Percentiles rank a stretch among this genome's conserved stretches.
phyloP scores from a whole-genome alignment of 257 asterid genomes.

The Nicotiana tabacum region DNA sequence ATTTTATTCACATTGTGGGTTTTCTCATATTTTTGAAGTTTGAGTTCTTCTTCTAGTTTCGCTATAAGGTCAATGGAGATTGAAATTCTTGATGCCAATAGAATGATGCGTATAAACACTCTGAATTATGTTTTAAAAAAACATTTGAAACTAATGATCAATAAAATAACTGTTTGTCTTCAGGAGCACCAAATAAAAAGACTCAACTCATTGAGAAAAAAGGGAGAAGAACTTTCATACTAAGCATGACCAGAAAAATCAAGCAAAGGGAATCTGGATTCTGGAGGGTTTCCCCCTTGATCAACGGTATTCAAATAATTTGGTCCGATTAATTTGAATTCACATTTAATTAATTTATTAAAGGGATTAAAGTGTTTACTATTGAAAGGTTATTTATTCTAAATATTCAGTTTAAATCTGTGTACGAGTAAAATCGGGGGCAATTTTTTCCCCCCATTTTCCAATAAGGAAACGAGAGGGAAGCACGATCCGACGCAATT shows the following conservation, averaged over 20 bases:
- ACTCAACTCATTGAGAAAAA: neutral
- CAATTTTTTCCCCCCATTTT: too few species aligned
- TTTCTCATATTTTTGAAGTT: neutral
- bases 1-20: neutral
- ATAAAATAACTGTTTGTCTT: neutral
- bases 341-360: neutral
- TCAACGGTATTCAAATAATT: neutral
- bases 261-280: neutral
- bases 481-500: too few species aligned
- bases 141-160: neutral
- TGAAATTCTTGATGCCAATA: neutral
- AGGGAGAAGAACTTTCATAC: neutral
- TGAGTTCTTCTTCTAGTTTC: neutral
- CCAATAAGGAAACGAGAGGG: too few species aligned
- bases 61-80: neutral
- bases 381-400: neutral
- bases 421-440: too few species aligned
- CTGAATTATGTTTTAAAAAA: neutral
- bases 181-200: neutral
- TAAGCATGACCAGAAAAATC: neutral
- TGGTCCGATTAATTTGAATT: neutral
- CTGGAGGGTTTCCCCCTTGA: too few species aligned
- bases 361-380: neutral
- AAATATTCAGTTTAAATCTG: too few species aligned
- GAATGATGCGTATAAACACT: neutral